These are phyloP conservation scores for Nepenthes gracilis DNA, from an alignment of 148 eudicot genomes.

Conservation along the genomic window DNA sequence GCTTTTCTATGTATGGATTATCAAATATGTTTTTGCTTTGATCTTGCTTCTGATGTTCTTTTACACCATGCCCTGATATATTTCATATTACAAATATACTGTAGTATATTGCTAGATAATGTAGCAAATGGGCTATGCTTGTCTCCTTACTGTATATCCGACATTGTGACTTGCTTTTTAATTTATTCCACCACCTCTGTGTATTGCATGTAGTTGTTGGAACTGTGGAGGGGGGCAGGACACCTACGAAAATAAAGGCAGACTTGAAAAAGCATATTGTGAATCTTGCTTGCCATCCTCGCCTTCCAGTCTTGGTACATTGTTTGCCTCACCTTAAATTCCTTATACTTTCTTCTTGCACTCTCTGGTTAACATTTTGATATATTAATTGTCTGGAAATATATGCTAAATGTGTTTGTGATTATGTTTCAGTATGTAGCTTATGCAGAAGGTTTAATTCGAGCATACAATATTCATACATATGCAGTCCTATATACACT, in stretches of 20 bases:
- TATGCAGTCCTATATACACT: conserved; percentile 92
- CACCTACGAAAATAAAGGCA: conserved; percentile 94
- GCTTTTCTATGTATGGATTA: too few relatives aligned
- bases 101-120: too few relatives aligned
- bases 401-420: conserved; percentile 4
- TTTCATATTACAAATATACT: too few relatives aligned
- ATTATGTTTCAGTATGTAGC: conserved; percentile 72
- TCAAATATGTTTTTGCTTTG: too few relatives aligned
- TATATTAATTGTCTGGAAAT: neutral
- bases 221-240: conserved; percentile 94
- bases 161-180: neutral
- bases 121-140: neutral
- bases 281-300: conserved; percentile 98
- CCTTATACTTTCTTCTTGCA: neutral
- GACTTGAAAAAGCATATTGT: conserved; percentile 96
- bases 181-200: conserved; percentile 3
- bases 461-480: conserved; percentile 94
- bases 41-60: too few relatives aligned
- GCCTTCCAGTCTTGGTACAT: conserved; percentile 83
- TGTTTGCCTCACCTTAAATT: neutral
- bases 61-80: too few relatives aligned
- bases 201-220: conserved; percentile 65
- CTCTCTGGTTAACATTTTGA: neutral
- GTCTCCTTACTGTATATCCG: neutral
- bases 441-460: conserved; percentile 86